Conservation (phyloP, 306 rosid species). For the Trichosanthes truncata region DNA sequence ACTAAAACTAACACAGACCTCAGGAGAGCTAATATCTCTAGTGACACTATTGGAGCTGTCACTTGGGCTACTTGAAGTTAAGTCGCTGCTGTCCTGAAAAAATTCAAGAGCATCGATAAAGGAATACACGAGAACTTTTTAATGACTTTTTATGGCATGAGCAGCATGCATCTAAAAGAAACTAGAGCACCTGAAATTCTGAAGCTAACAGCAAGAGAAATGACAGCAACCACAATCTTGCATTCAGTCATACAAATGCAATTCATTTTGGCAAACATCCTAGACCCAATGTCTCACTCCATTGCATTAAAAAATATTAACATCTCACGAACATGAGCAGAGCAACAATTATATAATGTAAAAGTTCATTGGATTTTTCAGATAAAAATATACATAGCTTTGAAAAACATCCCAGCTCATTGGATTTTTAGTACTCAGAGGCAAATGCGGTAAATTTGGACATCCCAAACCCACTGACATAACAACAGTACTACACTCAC, state of each 20-base stretch:
- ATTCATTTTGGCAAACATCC: background rate
- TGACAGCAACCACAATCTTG: background rate
- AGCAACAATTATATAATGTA: background rate
- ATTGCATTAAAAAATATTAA: background rate
- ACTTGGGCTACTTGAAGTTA: slow-evolving; percentile 73
- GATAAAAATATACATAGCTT: background rate
- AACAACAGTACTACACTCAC: slow-evolving; percentile 6
- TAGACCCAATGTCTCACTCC: background rate
- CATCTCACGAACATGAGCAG: background rate
- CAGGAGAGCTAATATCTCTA: slow-evolving; percentile 70
- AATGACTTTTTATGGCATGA: background rate
- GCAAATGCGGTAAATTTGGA: background rate
- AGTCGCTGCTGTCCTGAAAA: slow-evolving; percentile 78
- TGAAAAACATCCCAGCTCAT: background rate
- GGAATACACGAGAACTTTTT: background rate
- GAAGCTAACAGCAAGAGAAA: slow-evolving; percentile 3
- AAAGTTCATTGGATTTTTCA: background rate
- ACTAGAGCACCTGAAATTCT: background rate
- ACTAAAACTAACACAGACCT: slow-evolving; percentile 42
- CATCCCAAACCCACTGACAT: slow-evolving; percentile 24
- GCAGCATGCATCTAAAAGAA: background rate
- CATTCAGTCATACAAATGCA: background rate
- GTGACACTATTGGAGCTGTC: slow-evolving; percentile 63
- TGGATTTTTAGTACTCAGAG: background rate
- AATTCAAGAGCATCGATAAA: slow-evolving; percentile 20